phyloP scores from a whole-genome alignment of 1,139 yeast genomes.

The Blastobotrys ciferrii region DNA sequence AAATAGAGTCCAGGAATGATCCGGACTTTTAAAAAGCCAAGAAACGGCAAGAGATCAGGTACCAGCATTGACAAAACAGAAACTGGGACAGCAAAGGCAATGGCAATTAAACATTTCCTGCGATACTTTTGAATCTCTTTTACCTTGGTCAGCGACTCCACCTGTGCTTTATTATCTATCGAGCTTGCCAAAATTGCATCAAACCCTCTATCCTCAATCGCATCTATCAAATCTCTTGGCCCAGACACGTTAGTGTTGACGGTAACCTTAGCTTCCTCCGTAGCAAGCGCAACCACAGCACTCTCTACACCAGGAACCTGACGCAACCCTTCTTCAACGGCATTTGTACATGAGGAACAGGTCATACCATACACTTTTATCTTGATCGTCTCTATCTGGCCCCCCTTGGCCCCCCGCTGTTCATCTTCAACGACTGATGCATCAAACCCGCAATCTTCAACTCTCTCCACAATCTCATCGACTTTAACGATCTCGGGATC shows the following conservation, averaged over 20 bases:
- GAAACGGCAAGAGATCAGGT: conserved; percentile 31
- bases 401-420: not conserved
- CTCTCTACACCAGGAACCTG: conserved; percentile 45
- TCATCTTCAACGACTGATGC: conserved; percentile 33
- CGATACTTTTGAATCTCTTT: conserved; percentile 76
- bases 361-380: conserved; percentile 58
- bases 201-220: conserved; percentile 49
- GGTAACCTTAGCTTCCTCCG: conserved; percentile 46
- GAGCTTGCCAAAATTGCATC: conserved; percentile 45
- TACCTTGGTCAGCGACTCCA: conserved; percentile 62
- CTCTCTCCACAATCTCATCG: conserved; percentile 43
- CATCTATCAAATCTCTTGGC: conserved; percentile 53
- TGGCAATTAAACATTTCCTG: conserved; percentile 49
- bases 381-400: conserved; percentile 16
- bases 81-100: conserved; percentile 62
- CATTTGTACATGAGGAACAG: conserved; percentile 55
- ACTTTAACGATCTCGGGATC: conserved; percentile 35
- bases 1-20: conserved; percentile 38
- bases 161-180: conserved; percentile 58
- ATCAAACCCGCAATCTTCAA: conserved; percentile 80
- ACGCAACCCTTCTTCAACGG: conserved; percentile 49
- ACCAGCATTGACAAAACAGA: conserved; percentile 54
- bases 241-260: conserved; percentile 52
- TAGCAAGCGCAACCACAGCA: conserved; percentile 42
- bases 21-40: conserved; percentile 28